Percentiles rank a stretch among this genome's conserved stretches.
phyloP scores from a whole-genome alignment of 768 basidiomycete genomes.

The Lactifluus pinguis region DNA sequence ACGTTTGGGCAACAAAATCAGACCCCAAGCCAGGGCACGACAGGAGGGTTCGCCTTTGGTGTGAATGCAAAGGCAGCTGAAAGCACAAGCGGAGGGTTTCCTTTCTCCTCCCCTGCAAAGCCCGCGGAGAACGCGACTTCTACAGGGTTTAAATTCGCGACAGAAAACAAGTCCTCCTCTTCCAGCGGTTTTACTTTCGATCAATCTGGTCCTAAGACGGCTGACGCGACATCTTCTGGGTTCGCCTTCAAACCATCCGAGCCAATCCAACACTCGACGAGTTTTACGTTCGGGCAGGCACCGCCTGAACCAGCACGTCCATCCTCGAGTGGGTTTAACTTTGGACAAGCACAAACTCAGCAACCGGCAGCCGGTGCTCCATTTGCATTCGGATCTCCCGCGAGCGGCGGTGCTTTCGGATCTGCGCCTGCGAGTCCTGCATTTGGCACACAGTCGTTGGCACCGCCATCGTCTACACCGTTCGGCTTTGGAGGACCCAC shows the following conservation, averaged over 20 bases:
- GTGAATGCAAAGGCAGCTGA: constrained; percentile 25
- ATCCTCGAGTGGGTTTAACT: constrained; percentile 25
- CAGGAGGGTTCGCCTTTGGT: constrained; percentile 39
- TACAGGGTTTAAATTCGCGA: constrained; percentile 5
- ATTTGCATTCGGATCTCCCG: constrained; percentile 24
- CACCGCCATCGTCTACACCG: constrained; percentile 8
- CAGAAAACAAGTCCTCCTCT: constrained; percentile 8
- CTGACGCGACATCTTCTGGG: constrained; percentile 12
- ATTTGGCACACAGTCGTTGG: constrained; percentile 6
- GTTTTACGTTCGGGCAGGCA: constrained; percentile 15
- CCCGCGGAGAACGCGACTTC: constrained; percentile 8
- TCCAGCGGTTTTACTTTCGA: constrained; percentile 10
- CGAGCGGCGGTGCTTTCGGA: constrained; percentile 22
- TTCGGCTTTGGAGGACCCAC: constrained; percentile 26
- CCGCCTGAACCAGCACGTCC: constrained; percentile 30
- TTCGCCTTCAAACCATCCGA: constrained; percentile 16
- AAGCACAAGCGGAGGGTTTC: constrained; percentile 31
- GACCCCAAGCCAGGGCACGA: constrained; percentile 24
- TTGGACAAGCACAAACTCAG: constrained; percentile 26
- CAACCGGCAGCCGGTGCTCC: constrained; percentile 20
- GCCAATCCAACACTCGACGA: constrained; percentile 21
- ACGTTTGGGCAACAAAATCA: constrained; percentile 34
- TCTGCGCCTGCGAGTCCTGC: constrained; percentile 20
- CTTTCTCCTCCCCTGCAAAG: constrained; percentile 11
- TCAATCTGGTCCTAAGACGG: constrained; percentile 14